Base-by-base conservation (phyloP, 179 eudicot species). In the Drosera spatulata region DNA sequence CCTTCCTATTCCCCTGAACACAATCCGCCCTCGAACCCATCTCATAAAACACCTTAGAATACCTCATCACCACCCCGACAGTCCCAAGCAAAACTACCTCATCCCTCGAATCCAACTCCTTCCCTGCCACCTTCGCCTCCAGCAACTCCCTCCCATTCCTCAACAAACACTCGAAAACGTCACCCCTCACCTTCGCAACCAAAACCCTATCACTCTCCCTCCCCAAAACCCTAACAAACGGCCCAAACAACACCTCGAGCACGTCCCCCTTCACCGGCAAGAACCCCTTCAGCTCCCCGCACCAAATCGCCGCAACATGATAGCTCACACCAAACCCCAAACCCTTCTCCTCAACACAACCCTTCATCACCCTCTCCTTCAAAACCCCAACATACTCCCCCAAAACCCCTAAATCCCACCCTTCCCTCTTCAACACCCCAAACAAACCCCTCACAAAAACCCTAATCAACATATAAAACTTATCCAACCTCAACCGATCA, bases 1-100 rank as follows among this genome's bases (percentile, higher is more conserved):
- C 80, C 83, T 86, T 91, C 66, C 98, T 75, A 59, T 88, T 91
- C 61, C 85, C 87, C 78, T 91, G 98, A 71, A 86, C 59, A 58
- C 95, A 85, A 40, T 80, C 88, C 0, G 64, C 61, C 11, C 74
- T 58, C 10, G 90, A 73, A 56, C 86, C 95, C 66, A 85, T 61
- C 56, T 84, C 86, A 54, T 62, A 89, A 11, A 86, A 74, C 81
- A 60, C 82, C 5, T 56, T 46, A 0, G 88, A 63, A 38, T 86
- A 84, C 52, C 81, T 86, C 85, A 83, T 75, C 10, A 10, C 73
- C 68, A 85, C 63, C 1, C 78, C 82, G 60, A 85, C 63, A 0
- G 67, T 66, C 60, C 95, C 99, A 71, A 84, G 71, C 63, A 71
- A 57, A 15, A 68, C 49, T 42, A 56, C 61, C 41, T 75, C 86